Percentiles rank a stretch among this genome's conserved stretches.
Evolutionary conservation across 2,329 filamentous ascomycete species (phyloP).

Genomic region (Exophiala lecanii-corni): DNA sequence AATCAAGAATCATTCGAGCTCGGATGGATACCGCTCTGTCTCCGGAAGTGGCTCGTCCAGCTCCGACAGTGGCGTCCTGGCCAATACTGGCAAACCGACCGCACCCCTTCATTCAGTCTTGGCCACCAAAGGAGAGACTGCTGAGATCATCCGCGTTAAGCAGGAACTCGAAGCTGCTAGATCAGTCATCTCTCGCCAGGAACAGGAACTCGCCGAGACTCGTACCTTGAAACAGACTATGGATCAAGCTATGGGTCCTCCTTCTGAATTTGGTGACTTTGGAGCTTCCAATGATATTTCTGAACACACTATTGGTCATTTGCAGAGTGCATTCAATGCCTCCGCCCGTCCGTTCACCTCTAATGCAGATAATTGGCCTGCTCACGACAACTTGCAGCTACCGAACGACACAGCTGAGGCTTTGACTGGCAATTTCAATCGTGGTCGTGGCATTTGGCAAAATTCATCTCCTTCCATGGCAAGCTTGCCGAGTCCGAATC

Average conservation of each 20-base stretch:
- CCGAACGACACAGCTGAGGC: slow-evolving; percentile 41
- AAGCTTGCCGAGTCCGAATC: slow-evolving; percentile 15
- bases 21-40: slow-evolving; percentile 11
- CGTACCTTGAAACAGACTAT: slow-evolving; percentile 58
- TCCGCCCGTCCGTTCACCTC: slow-evolving; percentile 41
- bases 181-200: slow-evolving; percentile 55
- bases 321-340: slow-evolving; percentile 51
- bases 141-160: slow-evolving; percentile 53
- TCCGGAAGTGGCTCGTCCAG: slow-evolving; percentile 28
- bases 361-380: slow-evolving; percentile 40
- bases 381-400: slow-evolving; percentile 41
- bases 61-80: slow-evolving; percentile 21
- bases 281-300: slow-evolving; percentile 43
- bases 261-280: slow-evolving; percentile 48
- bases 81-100: slow-evolving; percentile 13
- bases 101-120: slow-evolving; percentile 21
- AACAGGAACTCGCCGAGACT: slow-evolving; percentile 57
- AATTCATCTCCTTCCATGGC: slow-evolving; percentile 20
- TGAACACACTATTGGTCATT: slow-evolving; percentile 47
- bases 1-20: slow-evolving; percentile 29
- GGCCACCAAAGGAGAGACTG: slow-evolving; percentile 31
- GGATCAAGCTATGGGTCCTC: slow-evolving; percentile 53
- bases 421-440: slow-evolving; percentile 29
- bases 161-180: slow-evolving; percentile 54
- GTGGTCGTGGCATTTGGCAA: slow-evolving; percentile 33